Evolutionary conservation across 164 flowering plant genomes (phyloP).

Genomic region (Magnolia sinica): DNA sequence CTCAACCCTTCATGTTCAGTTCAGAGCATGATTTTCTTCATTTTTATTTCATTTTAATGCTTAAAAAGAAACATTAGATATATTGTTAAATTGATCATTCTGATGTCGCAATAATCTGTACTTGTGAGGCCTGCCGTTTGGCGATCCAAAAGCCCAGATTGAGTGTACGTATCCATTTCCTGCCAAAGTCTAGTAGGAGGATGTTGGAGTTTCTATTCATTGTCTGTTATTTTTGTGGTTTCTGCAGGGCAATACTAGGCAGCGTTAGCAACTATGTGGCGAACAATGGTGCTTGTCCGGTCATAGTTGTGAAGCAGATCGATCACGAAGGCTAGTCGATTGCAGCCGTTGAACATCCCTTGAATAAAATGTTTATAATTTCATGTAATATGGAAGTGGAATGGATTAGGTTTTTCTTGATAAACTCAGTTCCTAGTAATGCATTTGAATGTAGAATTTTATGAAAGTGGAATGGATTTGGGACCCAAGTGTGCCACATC

Average conservation of each 20-base stretch:
- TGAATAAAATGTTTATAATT: not conserved
- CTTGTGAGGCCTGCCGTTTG: too few species aligned
- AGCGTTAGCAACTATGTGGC: conserved; percentile 92
- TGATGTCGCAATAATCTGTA: too few species aligned
- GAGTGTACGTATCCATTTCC: too few species aligned
- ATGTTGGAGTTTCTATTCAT: not conserved
- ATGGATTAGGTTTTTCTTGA: too few species aligned
- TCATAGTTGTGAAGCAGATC: conserved; percentile 76
- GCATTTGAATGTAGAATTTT: too few species aligned
- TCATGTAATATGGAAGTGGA: not conserved
- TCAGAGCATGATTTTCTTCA: not conserved
- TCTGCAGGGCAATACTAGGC: conserved; percentile 75
- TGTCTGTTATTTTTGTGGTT: not conserved
- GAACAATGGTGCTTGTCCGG: conserved; percentile 74
- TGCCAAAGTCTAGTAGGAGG: not conserved
- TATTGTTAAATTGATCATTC: too few species aligned
- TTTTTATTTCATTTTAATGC: too few species aligned
- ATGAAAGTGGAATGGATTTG: too few species aligned
- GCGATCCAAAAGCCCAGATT: not conserved
- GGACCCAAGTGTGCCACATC: too few species aligned
- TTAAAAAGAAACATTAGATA: too few species aligned
- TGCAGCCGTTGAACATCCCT: not conserved
- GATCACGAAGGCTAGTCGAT: conserved; percentile 11
- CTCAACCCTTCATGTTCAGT: not conserved
- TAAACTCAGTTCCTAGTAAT: too few species aligned